Evolutionary conservation across 2,329 filamentous ascomycete species (phyloP), one percentile per base, ranked within the genome.

Genomic region (Fusarium humuli): DNA sequence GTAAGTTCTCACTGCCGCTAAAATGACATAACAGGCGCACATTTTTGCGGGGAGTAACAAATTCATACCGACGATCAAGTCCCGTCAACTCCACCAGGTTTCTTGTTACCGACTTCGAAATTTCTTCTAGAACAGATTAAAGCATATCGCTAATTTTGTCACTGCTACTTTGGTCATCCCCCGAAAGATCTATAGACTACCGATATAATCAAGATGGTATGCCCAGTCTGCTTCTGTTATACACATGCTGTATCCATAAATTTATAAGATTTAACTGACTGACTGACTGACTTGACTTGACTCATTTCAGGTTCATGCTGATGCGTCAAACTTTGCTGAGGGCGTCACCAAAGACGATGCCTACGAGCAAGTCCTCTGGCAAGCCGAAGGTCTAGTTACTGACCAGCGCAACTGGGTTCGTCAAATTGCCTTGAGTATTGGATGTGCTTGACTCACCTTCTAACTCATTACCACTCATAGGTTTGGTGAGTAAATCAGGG

Each of bases 401-500:
- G 92, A 86, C 9, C 92, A 95, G 77, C 85, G 90, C 53, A 94
- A 95, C 76, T 95, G 93, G 93, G 92, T 94, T 81, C 72, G 85
- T 75, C 22, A 25, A 48, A 69, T 25, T 30, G 10, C 40, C 27
- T 47, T 45, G 18, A 22, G 48, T 27, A 27, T 37, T 47, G 42
- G 16, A 58, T 48, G 42, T 41, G 42, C 44, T 67, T 61, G 62
- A 64, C 71, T 75, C 23, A 73, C 61, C 20, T 27, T 54, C 54
- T 45, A 42, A 48, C 22, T 30, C 8, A 53, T 62, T 27, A 7
- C 25, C 40, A 57, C 30, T 14, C 22, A 59, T 42, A 77, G 75
- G 75, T 77, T 54, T 76, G 75, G 75, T 77, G 50, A 73, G 73
- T 41, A 44, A 32, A 30, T 16, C 22, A 27, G 23, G 40, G 50